These are phyloP conservation scores for Drechslerella coelobrocha DNA, from an alignment of 2,329 filamentous ascomycete species.

Conservation along the genomic window DNA sequence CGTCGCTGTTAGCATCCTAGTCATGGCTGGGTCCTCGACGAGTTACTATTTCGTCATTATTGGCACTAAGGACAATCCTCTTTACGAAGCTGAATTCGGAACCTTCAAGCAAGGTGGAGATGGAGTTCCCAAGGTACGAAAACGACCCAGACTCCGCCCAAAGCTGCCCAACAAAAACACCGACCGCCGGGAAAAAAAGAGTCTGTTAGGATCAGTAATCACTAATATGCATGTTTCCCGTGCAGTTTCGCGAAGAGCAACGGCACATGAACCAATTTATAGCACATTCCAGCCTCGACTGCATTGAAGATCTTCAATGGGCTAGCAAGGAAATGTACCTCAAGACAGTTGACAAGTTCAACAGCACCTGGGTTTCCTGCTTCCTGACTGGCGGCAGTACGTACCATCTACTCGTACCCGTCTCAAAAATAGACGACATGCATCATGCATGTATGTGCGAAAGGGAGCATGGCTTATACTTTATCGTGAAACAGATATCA, in stretches of 20 bases:
- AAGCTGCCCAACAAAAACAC: slow-evolving; percentile 10
- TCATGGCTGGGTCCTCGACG: slow-evolving; percentile 45
- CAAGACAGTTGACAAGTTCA: slow-evolving; percentile 95
- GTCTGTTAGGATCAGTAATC: slow-evolving; percentile 44
- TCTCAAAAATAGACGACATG: slow-evolving; percentile 2
- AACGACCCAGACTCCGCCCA: not conserved
- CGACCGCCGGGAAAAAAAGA: not conserved
- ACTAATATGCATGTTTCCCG: slow-evolving; percentile 29
- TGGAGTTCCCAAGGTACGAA: slow-evolving; percentile 72
- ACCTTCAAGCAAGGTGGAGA: slow-evolving; percentile 96
- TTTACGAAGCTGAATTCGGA: slow-evolving; percentile 97
- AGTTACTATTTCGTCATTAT: slow-evolving; percentile 95
- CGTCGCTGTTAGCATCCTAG: slow-evolving; percentile 10
- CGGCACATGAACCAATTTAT: slow-evolving; percentile 97
- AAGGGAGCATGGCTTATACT: slow-evolving; percentile 34
- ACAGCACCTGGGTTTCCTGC: slow-evolving; percentile 91
- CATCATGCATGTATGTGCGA: not conserved
- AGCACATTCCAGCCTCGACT: slow-evolving; percentile 89
- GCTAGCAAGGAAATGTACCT: slow-evolving; percentile 77
- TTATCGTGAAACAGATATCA: slow-evolving; percentile 65
- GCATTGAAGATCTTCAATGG: slow-evolving; percentile 97
- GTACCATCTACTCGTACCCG: slow-evolving; percentile 38
- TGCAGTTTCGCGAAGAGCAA: slow-evolving; percentile 78
- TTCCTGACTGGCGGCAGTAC: slow-evolving; percentile 84
- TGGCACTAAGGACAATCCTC: slow-evolving; percentile 90